These are phyloP conservation scores for Polychytrium aggregatum DNA, from an alignment of 192 early-diverging fungal genomes.

Conservation along the genomic window DNA sequence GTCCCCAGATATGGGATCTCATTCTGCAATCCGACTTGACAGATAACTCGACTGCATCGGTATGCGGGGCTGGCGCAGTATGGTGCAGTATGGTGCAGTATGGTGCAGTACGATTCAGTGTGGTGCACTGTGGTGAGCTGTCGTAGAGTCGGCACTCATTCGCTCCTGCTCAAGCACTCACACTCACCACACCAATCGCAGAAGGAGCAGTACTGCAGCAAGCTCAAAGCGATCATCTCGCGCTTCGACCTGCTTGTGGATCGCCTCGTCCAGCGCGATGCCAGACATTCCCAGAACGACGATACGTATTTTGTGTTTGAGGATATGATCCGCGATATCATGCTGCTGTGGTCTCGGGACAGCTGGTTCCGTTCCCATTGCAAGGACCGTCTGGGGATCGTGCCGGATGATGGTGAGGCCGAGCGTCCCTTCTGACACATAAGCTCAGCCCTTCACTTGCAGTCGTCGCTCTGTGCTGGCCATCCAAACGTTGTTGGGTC, in stretches of 20 bases:
- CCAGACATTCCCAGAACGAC: conserved; percentile 35
- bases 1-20: conserved; percentile 31
- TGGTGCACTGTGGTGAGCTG: not conserved
- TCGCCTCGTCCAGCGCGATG: conserved; percentile 27
- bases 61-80: conserved; percentile 7
- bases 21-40: conserved; percentile 29
- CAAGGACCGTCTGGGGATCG: too few relatives aligned
- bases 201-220: conserved; percentile 17
- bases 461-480: too few relatives aligned
- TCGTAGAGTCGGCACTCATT: not conserved
- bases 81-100: not conserved
- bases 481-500: too few relatives aligned
- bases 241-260: conserved; percentile 32
- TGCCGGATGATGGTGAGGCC: too few relatives aligned
- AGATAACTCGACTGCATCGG: conserved; percentile 9
- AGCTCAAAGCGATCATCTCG: conserved; percentile 18
- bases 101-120: conserved; percentile 1
- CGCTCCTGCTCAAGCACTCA: not conserved
- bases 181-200: not conserved
- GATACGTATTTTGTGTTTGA: conserved; percentile 51
- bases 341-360: conserved; percentile 40
- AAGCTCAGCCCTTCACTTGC: too few relatives aligned
- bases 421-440: too few relatives aligned
- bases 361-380: conserved; percentile 36
- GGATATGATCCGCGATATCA: conserved; percentile 29